Evolutionary conservation across 2,329 filamentous ascomycete genomes (phyloP).

Genomic region (Talaromyces sp.): DNA sequence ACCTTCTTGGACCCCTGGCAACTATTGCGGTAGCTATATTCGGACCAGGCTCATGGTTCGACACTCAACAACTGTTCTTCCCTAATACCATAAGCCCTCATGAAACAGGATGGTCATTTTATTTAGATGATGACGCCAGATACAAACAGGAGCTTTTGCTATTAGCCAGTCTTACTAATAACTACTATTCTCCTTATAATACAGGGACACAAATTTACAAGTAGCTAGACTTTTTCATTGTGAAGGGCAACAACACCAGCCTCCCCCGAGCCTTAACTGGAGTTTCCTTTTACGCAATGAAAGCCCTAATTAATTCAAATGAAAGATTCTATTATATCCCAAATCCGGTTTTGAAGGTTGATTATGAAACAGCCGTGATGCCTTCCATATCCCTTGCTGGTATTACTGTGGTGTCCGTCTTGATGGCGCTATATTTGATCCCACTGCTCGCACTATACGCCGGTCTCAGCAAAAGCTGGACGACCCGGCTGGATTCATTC

Average conservation of each 20-base stretch:
- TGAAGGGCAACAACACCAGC: not conserved
- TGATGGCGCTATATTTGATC: not conserved
- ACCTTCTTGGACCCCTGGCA: not conserved
- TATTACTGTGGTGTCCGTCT: not conserved
- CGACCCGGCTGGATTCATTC: constrained; percentile 4
- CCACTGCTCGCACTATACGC: not conserved
- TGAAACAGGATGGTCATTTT: not conserved
- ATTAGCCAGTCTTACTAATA: not conserved
- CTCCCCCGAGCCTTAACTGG: not conserved
- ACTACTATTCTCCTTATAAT: not conserved
- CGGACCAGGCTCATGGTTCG: not conserved
- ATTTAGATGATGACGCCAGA: not conserved
- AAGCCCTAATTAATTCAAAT: not conserved
- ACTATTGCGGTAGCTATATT: not conserved
- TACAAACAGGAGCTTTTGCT: not conserved
- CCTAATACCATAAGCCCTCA: not conserved
- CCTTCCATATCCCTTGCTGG: not conserved
- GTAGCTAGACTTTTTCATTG: not conserved
- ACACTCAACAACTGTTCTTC: not conserved
- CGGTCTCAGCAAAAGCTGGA: not conserved
- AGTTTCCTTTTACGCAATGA: not conserved
- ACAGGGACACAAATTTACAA: not conserved
- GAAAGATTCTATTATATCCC: not conserved
- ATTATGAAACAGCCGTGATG: not conserved
- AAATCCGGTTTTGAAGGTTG: not conserved